Base-by-base conservation (phyloP, 2,329 filamentous ascomycete species). In the Fusarium napiforme region DNA sequence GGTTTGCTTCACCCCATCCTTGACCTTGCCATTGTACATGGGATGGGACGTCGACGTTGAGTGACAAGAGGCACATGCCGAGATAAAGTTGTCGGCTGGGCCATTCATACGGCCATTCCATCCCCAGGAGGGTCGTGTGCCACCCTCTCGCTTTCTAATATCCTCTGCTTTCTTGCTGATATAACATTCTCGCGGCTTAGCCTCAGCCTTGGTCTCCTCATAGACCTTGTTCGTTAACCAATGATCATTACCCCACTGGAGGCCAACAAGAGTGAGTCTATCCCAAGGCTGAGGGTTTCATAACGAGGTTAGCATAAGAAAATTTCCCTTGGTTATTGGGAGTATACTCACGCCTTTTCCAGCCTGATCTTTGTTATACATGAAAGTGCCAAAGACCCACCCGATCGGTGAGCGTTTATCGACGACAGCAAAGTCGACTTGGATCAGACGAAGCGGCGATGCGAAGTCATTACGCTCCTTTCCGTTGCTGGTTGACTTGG, bases 31-130 rank as follows among this genome's bases (percentile, higher is more conserved):
- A 5, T 57, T 57, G 3, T 56, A 28, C 30, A 57, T 36, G 3
- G 49, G 30, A 37, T 61, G 37, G 7, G 37, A 34, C 7, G 49
- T 19, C 1, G 59, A 40, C n/a, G 49, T 57, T 43, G 59, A 56
- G 18, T 61, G 59, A 19, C 49, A 61, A 15, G 59, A 61, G 9
- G 59, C 49, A 18, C 59, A 61, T 19, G 59, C 59, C n/a, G 39
- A 61, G 16, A 61, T 57, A 4, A 43, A 61, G 16, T 56, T 61
- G 16, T 57, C 59, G 1, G 59, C 49, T 15, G 59, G 59, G 1
- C 49, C 49, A 23, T 61, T 61, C 49, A 57, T 61, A 15, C 59
- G 39, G 1, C 49, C 49, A 6, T 57, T 61, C 59, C 59, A 57
- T 4, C 59, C 59, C 49, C 59, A 61, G 9, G 39, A 37, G 5